These are phyloP conservation scores for Paecilomyces niveus DNA, from an alignment of 2,329 filamentous ascomycete genomes.

Conservation along the genomic window DNA sequence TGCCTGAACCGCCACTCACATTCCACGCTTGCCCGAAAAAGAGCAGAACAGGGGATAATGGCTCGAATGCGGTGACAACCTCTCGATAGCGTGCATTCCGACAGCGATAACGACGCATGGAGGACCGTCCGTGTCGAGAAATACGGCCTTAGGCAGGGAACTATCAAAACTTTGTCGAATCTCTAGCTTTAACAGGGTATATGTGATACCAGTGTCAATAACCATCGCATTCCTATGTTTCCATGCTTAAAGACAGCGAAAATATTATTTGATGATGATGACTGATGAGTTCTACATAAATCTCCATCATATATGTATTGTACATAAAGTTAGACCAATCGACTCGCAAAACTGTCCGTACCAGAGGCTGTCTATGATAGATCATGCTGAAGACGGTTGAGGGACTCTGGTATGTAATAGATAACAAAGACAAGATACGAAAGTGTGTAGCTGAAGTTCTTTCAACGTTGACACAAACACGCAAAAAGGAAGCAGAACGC, in stretches of 20 bases:
- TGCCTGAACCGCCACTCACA: neutral
- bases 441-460: constrained; percentile 4
- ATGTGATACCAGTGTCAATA: neutral
- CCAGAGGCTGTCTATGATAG: neutral
- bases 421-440: constrained; percentile 3
- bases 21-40: neutral
- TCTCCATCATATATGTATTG: neutral
- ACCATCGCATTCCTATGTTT: neutral
- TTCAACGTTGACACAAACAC: neutral
- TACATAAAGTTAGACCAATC: neutral
- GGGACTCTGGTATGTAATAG: constrained; percentile 9
- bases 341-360: neutral
- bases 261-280: neutral
- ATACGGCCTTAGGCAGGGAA: neutral
- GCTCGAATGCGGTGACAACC: neutral
- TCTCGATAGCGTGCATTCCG: neutral
- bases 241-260: neutral
- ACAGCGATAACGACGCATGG: neutral
- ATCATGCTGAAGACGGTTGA: constrained; percentile 9
- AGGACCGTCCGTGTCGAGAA: neutral
- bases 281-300: neutral
- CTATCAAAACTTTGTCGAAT: neutral
- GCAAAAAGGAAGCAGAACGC: constrained; percentile 1
- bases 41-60: neutral
- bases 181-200: neutral